A percentile compares a stretch with the other conserved stretches of the same genome.
These are phyloP conservation scores for Aphanoascus verrucosus DNA, from an alignment of 2,329 filamentous ascomycete species.

Conservation along the genomic window DNA sequence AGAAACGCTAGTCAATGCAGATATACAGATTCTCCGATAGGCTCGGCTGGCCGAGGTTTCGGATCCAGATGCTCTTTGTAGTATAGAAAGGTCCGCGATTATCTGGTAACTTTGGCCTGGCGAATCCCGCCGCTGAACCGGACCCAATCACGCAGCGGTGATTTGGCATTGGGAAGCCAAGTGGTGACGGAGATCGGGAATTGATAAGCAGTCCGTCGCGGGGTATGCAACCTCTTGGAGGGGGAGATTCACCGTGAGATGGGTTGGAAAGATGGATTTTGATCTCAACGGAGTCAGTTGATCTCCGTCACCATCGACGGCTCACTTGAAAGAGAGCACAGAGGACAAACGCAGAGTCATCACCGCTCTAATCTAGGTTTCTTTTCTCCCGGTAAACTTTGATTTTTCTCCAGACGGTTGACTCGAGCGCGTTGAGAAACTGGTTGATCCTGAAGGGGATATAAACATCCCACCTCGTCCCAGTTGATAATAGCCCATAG, in stretches of 20 bases:
- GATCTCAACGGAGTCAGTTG: not conserved
- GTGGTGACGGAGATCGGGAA: not conserved
- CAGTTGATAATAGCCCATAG: not conserved
- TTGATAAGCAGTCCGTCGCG: not conserved
- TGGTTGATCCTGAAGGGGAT: not conserved
- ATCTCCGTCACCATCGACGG: too few species aligned
- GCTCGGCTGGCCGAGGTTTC: constrained; percentile 4
- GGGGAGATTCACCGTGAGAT: not conserved
- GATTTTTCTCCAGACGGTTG: not conserved
- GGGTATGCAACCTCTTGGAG: not conserved
- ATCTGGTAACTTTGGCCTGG: not conserved
- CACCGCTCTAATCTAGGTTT: too few species aligned
- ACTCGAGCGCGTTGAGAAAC: not conserved
- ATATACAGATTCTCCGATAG: constrained; percentile 4
- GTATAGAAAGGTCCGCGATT: constrained; percentile 5
- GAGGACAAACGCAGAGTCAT: too few species aligned
- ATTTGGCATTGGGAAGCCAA: not conserved
- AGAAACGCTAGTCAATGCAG: not conserved
- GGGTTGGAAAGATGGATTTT: not conserved
- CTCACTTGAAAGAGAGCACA: too few species aligned
- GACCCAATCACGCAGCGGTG: not conserved
- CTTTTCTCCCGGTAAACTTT: too few species aligned
- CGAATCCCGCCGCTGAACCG: not conserved
- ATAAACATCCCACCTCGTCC: not conserved
- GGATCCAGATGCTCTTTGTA: not conserved